Evolutionary conservation across 495 filamentous ascomycete genomes (phyloP), one percentile per base, ranked within the genome.

Genomic region (Amphirosellinia nigrospora): DNA sequence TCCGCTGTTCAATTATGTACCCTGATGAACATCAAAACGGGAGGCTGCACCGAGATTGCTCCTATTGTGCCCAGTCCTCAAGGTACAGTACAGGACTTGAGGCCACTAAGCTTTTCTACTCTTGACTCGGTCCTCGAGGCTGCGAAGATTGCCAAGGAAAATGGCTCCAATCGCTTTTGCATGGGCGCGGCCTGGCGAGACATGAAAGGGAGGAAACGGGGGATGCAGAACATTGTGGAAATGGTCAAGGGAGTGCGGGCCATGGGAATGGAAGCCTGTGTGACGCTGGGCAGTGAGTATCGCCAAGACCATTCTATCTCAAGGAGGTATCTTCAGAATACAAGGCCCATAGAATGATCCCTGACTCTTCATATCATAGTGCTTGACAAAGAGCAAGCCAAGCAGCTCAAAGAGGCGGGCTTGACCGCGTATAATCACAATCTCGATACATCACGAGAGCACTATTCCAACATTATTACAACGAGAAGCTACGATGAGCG

Each of bases 101-200:
- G 73, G 92, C 93, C 8, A 91, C 90, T 56, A 93, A 92, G 72
- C 87, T 94, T 81, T 81, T 88, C 88, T 59, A 85, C 87, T 11
- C 92, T 95, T 56, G 91, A 94, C 62, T 88, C 91, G 0, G 93
- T 96, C 13, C 88, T 96, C 30, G 84, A 80, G 7, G 91, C 92
- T 10, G 93, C 93, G 15, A 84, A 88, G 6, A 87, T 86, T n/a
- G 93, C 93, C 66, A 91, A 91, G 70, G 86, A 82, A 46, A 94
- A 94, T 71, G 92, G 93, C 43, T 91, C 88, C 81, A 94, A 92
- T 10, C 88, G 93, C 11, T 96, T 96, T 85, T 96, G 93, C 82
- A 95, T 95, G 93, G 93, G 93, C 23, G 93, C 93, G 16, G 93
- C 93, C 1, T 96, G 93, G 93, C 84, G 93, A 23, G 93, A 96